A percentile compares a stretch with the other conserved stretches of the same genome.
These are phyloP conservation scores for Saitozyma sp. DNA, from an alignment of 768 basidiomycete genomes.

Conservation along the genomic window DNA sequence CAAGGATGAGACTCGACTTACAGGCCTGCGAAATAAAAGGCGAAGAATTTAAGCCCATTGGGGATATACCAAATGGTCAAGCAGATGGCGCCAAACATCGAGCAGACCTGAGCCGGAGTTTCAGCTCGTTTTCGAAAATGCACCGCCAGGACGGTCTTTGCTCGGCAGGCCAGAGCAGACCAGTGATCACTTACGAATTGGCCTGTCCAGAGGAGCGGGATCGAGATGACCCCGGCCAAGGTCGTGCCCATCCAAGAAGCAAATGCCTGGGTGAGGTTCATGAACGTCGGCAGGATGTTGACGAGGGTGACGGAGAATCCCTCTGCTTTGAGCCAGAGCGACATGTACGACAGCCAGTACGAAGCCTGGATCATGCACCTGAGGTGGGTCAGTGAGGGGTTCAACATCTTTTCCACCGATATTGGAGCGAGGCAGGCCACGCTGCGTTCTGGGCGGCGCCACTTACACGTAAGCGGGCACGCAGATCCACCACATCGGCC, in stretches of 20 bases:
- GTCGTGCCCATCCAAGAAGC: constrained; percentile 40
- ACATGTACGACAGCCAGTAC: constrained; percentile 39
- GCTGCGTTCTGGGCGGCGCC: no score
- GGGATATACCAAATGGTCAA: constrained; percentile 39
- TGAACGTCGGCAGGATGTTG: constrained; percentile 42
- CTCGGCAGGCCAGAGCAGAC: no score
- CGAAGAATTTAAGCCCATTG: constrained; percentile 35
- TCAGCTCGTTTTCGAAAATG: background rate
- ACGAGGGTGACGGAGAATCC: constrained; percentile 26
- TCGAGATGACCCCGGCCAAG: constrained; percentile 20
- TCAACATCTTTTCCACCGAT: no score
- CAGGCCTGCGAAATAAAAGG: constrained; percentile 36
- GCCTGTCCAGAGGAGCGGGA: constrained; percentile 20
- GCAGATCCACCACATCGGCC: constrained; percentile 27
- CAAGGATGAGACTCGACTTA: constrained; percentile 13
- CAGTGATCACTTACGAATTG: constrained; percentile 16
- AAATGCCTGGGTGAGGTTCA: constrained; percentile 35
- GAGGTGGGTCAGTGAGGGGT: background rate
- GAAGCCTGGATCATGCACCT: constrained; percentile 22
- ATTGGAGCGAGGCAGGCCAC: background rate
- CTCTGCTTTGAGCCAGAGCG: constrained; percentile 33
- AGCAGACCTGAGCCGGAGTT: background rate
- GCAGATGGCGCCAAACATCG: constrained; percentile 23
- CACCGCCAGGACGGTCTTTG: background rate
- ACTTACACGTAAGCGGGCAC: constrained; percentile 24